Evolutionary conservation across 331 rosid genomes (phyloP), one percentile per base, ranked within the genome.

Genomic region (Acacia concinna): DNA sequence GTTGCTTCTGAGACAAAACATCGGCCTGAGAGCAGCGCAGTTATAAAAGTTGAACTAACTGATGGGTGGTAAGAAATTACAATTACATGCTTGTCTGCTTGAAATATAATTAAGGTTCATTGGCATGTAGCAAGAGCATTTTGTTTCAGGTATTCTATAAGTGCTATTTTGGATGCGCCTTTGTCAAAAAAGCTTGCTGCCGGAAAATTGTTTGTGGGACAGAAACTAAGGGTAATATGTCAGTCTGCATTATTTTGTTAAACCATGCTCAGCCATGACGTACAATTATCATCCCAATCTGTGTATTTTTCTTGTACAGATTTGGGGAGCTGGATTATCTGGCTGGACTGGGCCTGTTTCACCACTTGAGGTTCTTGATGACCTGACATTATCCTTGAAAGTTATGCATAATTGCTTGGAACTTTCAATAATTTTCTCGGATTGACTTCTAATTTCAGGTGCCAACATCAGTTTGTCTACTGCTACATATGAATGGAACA

Each of bases 341-440:
- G 93, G 98, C 78, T 92, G 97, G 95, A 85, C 64, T 76, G 94
- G 84, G 74, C 98, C 97, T 21, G 85, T 91, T 83, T 86, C 90
- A 78, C 91, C 97, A 27, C 93, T 94, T 30, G 97, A 92, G 97
- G 98, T 94, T 88, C 40, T 37, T 37, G 74, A 78, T 23, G 41
- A 68, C 65, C 68, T 84, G 46, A 20, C 41, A 77, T 77, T 83
- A 51, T 73, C 72, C 60, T 43, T 35, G 63, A 56, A 35, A 17
- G 27, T 70, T n/a, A 28, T 35, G 52, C 0, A 15, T 20, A 27
- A 13, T 41, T 52, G 17, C 35, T 78, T 78, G 52, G 18, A 81
- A 38, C 71, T 64, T 70, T 60, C 12, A 0, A 59, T 65, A 71
- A 27, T n/a, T 52, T 79, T 73, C 41, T 37, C 41, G 8, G 41